Conservation (phyloP, 495 filamentous ascomycete genomes). For the Aeminium ludgeri region DNA sequence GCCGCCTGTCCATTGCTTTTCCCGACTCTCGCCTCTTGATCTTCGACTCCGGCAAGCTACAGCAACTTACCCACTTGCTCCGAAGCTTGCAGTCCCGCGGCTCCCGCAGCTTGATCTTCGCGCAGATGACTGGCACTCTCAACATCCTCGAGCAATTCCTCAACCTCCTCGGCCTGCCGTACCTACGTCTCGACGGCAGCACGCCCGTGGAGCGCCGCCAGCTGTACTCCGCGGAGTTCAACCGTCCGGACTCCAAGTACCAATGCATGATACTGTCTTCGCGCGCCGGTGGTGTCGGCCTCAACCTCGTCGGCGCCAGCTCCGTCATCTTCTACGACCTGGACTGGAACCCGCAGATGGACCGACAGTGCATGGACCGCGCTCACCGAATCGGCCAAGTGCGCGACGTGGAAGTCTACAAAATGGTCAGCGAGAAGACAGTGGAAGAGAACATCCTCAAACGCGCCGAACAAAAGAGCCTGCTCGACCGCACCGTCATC, state of each 20-base stretch:
- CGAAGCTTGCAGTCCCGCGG: conserved; percentile 76
- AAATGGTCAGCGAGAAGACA: conserved; percentile 90
- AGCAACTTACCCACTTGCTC: conserved; percentile 72
- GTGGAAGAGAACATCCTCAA: conserved; percentile 97
- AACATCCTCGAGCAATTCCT: conserved; percentile 96
- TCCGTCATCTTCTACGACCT: conserved; percentile 99
- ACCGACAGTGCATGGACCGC: conserved; percentile 97
- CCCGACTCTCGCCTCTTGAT: conserved; percentile 89
- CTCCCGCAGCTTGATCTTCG: conserved; percentile 92
- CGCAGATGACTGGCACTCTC: conserved; percentile 97
- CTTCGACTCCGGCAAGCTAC: conserved; percentile 96
- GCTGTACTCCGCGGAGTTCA: conserved; percentile 91
- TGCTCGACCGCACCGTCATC: conserved; percentile 95
- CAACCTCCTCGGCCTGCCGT: conserved; percentile 94
- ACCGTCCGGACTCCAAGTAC: conserved; percentile 45
- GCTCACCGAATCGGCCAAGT: conserved; percentile 97
- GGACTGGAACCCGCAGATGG: conserved; percentile 99
- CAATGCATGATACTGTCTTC: conserved; percentile 86
- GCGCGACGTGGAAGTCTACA: conserved; percentile 94
- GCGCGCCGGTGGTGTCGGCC: conserved; percentile 84
- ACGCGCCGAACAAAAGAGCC: conserved; percentile 90
- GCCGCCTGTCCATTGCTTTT: conserved; percentile 88
- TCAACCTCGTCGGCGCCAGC: conserved; percentile 92
- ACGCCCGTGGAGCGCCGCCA: conserved; percentile 93
- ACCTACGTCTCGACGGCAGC: conserved; percentile 83